Base-by-base conservation (phyloP, 768 basidiomycete genomes). In the Lactifluus subvellereus region DNA sequence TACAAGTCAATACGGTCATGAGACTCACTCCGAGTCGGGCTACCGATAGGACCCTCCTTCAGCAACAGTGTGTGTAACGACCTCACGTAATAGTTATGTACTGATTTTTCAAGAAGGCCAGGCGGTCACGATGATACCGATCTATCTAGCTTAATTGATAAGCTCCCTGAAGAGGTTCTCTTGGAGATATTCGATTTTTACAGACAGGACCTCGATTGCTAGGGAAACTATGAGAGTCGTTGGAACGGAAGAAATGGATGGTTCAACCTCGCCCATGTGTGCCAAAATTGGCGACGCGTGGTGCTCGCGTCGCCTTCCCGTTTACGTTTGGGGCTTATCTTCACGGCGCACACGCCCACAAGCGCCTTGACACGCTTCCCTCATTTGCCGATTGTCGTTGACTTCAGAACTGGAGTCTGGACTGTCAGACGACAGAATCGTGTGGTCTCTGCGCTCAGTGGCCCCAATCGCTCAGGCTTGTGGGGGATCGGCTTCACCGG, bases 141-240 rank as follows among this genome's bases (percentile, higher is more conserved):
- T 30, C 27, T 11, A 27, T 22, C 48, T 10, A 7, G 81, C 11
- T 2, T 20, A 13, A 13, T 27, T n/a, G 22, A 40, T 37, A 54
- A 54, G 3, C 37, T 54, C 20, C 40, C 53, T 13, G 37, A 20
- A 5, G 50, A 52, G 4, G 16, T 52, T 33, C 50, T 52, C 18
- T 52, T 52, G 50, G 33, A 52, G 33, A 37, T 53, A 53, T 53
- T 53, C 51, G 35, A 53, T 18, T 53, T 2, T 11, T 51, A 32
- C 32, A 30, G 50, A 16, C 50, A 32, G 32, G 5, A 4, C 50
- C 14, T 51, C 32, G 11, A 40, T 11, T 13, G 11, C 38, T 0
- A 40, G 38, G 38, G 3, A 10, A 40, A 13, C 38, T 18, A 33
- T 51, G 50, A 51, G 14, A 30, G 50, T 16, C 4, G 3, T 18